Conservation (phyloP, 2,329 filamentous ascomycete genomes). For the Aspergillus vadensis region DNA sequence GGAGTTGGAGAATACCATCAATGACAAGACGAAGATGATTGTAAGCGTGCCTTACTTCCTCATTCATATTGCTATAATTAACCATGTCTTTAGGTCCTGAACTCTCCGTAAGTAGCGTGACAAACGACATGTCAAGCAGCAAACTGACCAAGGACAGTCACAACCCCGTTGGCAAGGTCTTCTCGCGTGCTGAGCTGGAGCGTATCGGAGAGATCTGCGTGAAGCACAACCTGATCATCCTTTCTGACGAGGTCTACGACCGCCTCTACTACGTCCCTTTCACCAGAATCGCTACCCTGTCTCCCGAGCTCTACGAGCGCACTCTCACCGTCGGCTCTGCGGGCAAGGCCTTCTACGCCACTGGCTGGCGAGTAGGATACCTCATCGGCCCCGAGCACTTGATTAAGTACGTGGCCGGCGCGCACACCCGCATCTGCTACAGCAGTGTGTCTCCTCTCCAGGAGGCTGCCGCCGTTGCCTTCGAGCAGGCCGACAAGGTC, state of each 20-base stretch:
- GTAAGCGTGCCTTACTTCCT: conserved; percentile 50
- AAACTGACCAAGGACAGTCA: conserved; percentile 52
- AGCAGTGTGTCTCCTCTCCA: conserved; percentile 90
- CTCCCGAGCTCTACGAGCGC: conserved; percentile 81
- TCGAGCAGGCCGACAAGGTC: conserved; percentile 81
- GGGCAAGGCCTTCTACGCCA: conserved; percentile 98
- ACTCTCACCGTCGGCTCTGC: conserved; percentile 94
- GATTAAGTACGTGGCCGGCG: conserved; percentile 87
- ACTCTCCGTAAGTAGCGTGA: conserved; percentile 48
- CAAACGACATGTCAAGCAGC: not conserved
- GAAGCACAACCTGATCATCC: conserved; percentile 89
- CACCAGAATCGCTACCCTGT: conserved; percentile 86
- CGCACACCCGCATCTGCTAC: conserved; percentile 96
- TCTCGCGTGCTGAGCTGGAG: conserved; percentile 78
- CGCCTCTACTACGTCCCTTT: conserved; percentile 94
- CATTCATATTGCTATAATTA: conserved; percentile 10
- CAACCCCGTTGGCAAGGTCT: conserved; percentile 97
- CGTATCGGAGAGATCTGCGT: conserved; percentile 86
- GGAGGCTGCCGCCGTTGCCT: conserved; percentile 90
- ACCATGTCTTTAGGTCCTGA: conserved; percentile 43
- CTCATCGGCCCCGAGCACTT: conserved; percentile 85
- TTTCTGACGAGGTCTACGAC: conserved; percentile 93
- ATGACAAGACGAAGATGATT: conserved; percentile 90
- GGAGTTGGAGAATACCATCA: conserved; percentile 79
- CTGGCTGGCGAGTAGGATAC: conserved; percentile 96